Evolutionary conservation across 352 stramenopile species (phyloP).

Genomic region (Globisporangium solare): DNA sequence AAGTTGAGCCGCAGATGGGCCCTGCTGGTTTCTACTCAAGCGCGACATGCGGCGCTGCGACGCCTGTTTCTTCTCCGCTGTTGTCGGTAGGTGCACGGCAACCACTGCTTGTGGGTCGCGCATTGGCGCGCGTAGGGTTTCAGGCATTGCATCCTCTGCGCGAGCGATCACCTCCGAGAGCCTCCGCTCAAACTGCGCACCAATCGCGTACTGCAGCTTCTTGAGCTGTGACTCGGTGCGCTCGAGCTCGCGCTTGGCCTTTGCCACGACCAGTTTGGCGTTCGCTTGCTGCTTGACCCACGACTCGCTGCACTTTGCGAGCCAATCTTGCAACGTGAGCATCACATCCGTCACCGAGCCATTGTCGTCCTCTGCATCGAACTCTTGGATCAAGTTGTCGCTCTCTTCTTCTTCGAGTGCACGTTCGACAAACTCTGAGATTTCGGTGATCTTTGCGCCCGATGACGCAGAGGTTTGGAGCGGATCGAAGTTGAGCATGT

Average conservation of each 20-base stretch:
- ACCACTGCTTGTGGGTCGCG: not conserved
- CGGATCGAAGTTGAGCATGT: conserved; percentile 60
- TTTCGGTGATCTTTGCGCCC: conserved; percentile 27
- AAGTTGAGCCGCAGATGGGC: not conserved
- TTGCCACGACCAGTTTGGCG: conserved; percentile 28
- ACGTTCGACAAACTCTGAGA: conserved; percentile 24
- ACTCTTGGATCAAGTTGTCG: conserved; percentile 11
- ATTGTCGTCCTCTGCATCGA: not conserved
- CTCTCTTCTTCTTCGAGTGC: conserved; percentile 15
- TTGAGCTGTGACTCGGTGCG: conserved; percentile 54
- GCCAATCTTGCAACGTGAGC: conserved; percentile 57
- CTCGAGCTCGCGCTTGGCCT: conserved; percentile 39
- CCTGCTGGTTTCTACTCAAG: conserved; percentile 5
- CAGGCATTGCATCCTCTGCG: conserved; percentile 12
- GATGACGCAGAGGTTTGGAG: conserved; percentile 33
- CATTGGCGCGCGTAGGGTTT: not conserved
- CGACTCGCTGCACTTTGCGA: conserved; percentile 51
- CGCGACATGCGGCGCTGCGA: conserved; percentile 3
- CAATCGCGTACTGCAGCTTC: conserved; percentile 52
- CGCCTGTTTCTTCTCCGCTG: not conserved
- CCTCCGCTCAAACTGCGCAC: conserved; percentile 48
- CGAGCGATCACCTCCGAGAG: conserved; percentile 38
- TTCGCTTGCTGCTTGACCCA: conserved; percentile 37
- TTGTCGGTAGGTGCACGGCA: conserved; percentile 4
- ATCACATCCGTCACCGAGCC: conserved; percentile 21